Percentiles rank a stretch among this genome's conserved stretches.
Conservation (phyloP, 805 yeast genomes). For the Grigorovia jiainica region DNA sequence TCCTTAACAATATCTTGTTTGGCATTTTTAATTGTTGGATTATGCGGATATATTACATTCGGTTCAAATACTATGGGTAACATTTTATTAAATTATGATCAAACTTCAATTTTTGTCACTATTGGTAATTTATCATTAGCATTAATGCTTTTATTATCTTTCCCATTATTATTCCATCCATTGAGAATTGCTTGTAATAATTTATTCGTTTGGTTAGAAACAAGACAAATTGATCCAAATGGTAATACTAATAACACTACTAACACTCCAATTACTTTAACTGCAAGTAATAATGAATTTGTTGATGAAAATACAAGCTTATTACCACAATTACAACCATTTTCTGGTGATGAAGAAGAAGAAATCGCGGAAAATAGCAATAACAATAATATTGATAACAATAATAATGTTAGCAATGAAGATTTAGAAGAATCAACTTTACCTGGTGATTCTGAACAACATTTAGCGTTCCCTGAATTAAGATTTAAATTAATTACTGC, state of each 20-base stretch:
- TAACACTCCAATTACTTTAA: constrained; percentile 9
- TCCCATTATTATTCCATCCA: constrained; percentile 75
- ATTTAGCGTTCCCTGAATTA: constrained; percentile 13
- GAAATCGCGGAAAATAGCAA: constrained; percentile 5
- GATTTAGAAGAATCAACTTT: constrained; percentile 3
- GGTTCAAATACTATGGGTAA: constrained; percentile 61
- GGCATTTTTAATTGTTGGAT: constrained; percentile 55
- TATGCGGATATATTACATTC: constrained; percentile 63
- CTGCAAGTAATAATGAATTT: constrained; percentile 10
- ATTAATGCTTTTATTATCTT: constrained; percentile 65
- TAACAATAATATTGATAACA: neutral
- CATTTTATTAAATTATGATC: constrained; percentile 58
- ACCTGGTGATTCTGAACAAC: constrained; percentile 9
- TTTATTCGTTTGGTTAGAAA: constrained; percentile 40
- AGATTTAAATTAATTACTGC: constrained; percentile 34
- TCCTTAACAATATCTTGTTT: constrained; percentile 46
- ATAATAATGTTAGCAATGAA: neutral
- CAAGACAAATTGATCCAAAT: neutral
- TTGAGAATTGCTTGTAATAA: constrained; percentile 67
- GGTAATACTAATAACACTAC: neutral
- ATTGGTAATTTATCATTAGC: constrained; percentile 55
- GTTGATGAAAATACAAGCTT: constrained; percentile 2
- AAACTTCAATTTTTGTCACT: constrained; percentile 37
- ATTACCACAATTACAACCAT: neutral
- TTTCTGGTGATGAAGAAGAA: constrained; percentile 5